Percentiles rank a stretch among this genome's conserved stretches.
These are phyloP conservation scores for Alloteropsis semialata DNA, from an alignment of 176 grass and related monocot genomes.

Conservation along the genomic window DNA sequence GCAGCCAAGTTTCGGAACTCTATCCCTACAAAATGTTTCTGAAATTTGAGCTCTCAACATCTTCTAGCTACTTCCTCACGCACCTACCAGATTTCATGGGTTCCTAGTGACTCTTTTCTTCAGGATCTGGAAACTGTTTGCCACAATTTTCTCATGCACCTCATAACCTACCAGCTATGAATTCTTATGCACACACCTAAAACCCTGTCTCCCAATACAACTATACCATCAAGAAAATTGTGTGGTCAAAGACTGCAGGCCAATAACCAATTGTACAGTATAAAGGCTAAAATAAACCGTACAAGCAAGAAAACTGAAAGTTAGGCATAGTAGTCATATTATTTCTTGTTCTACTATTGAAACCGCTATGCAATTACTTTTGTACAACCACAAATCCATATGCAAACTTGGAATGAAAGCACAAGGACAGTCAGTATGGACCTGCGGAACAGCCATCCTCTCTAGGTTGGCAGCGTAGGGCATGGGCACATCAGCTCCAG, in stretches of 20 bases:
- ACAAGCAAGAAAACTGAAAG: neutral
- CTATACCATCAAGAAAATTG: neutral
- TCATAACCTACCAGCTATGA: neutral
- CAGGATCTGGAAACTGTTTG: neutral
- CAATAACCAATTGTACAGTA: neutral
- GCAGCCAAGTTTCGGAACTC: neutral
- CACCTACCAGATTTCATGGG: neutral
- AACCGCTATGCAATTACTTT: neutral
- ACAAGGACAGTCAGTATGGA: slow-evolving; percentile 10
- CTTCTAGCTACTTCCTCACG: neutral
- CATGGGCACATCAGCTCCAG: slow-evolving; percentile 93
- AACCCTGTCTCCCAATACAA: neutral
- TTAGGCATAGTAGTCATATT: neutral
- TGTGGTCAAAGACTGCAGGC: neutral
- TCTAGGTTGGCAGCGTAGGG: slow-evolving; percentile 95
- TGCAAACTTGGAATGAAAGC: neutral
- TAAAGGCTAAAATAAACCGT: slow-evolving; percentile 2
- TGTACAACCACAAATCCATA: neutral
- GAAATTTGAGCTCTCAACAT: neutral
- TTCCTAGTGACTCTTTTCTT: neutral
- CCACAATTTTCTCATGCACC: neutral
- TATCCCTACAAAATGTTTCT: neutral
- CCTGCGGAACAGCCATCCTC: slow-evolving; percentile 84
- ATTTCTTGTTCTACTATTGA: slow-evolving; percentile 14
- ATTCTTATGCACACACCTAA: neutral